phyloP scores from a whole-genome alignment of 1,284 basidiomycete species.

The Sporisorium reilianum region DNA sequence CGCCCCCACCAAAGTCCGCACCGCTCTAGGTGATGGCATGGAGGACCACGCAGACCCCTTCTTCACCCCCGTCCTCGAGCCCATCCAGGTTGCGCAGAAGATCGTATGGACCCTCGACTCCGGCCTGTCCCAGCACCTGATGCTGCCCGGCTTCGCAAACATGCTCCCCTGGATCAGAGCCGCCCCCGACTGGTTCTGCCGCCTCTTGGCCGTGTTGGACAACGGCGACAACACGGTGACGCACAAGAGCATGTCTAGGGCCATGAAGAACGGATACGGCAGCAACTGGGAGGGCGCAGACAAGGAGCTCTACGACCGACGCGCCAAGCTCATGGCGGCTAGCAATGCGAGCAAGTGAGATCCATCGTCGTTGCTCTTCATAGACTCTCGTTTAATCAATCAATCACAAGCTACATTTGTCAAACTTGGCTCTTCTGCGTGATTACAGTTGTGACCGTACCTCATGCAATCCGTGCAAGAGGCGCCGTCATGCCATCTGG shows the following conservation, averaged over 20 bases:
- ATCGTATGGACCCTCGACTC: conserved; percentile 60
- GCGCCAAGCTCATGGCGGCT: conserved; percentile 21
- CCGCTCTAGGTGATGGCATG: conserved; percentile 65
- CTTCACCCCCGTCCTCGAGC: conserved; percentile 63
- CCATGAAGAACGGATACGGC: conserved; percentile 63
- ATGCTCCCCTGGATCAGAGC: conserved; percentile 58
- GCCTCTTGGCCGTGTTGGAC: conserved; percentile 56
- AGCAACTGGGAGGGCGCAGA: conserved; percentile 55
- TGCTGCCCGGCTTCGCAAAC: conserved; percentile 57
- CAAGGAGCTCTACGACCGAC: conserved; percentile 50
- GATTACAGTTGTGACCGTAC: no score
- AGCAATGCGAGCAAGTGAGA: conserved; percentile 19
- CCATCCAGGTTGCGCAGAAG: conserved; percentile 59
- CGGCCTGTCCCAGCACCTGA: conserved; percentile 61
- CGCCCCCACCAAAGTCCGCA: conserved; percentile 67
- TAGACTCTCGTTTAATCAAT: no score
- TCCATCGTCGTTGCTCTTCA: no score
- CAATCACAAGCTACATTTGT: no score
- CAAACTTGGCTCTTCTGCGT: no score
- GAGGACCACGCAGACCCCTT: conserved; percentile 63
- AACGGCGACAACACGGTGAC: conserved; percentile 63
- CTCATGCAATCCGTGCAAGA: no score
- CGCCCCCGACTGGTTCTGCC: conserved; percentile 62
- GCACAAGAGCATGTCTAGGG: conserved; percentile 53
- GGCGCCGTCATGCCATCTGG: no score